Percentiles rank a stretch among this genome's conserved stretches.
Evolutionary conservation across 768 basidiomycete species (phyloP).

Genomic region (Lanmaoa pseudosensibilis): DNA sequence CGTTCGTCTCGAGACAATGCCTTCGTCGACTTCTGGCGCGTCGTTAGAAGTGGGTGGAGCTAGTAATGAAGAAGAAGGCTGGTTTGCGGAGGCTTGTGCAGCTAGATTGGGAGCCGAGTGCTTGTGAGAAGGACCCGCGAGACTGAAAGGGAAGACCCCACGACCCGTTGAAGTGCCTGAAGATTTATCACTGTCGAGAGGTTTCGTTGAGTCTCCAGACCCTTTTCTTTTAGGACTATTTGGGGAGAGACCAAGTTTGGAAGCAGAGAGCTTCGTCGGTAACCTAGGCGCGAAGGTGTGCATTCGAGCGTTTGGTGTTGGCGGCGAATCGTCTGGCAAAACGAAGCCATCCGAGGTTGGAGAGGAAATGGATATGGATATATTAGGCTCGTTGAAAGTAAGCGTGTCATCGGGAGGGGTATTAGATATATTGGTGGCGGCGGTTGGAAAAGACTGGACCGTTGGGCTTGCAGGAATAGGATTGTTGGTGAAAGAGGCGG

Average conservation of each 20-base stretch:
- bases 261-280: conserved; percentile 63
- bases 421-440: conserved; percentile 18
- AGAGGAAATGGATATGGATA: conserved; percentile 52
- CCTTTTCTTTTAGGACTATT: conserved; percentile 60
- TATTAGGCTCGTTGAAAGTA: conserved; percentile 29
- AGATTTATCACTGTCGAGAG: conserved; percentile 32
- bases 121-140: conserved; percentile 31
- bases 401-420: conserved; percentile 23
- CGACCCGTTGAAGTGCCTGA: conserved; percentile 14
- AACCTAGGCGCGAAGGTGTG: conserved; percentile 73
- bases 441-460: conserved; percentile 45
- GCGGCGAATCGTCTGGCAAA: conserved; percentile 33
- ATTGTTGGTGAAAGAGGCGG: conserved; percentile 32
- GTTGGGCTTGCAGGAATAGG: conserved; percentile 30
- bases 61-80: conserved; percentile 48
- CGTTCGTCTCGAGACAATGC: conserved; percentile 49
- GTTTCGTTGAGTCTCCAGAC: conserved; percentile 37
- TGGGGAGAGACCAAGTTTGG: conserved; percentile 45
- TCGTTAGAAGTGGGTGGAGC: conserved; percentile 53
- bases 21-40: conserved; percentile 35
- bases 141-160: conserved; percentile 33
- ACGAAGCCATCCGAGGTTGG: conserved; percentile 40
- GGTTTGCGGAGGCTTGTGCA: conserved; percentile 13
- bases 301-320: conserved; percentile 58
- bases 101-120: conserved; percentile 21